Percentiles rank a stretch among this genome's conserved stretches.
These are phyloP conservation scores for Solanum piurae DNA, from an alignment of 257 asterid genomes.

Conservation along the genomic window DNA sequence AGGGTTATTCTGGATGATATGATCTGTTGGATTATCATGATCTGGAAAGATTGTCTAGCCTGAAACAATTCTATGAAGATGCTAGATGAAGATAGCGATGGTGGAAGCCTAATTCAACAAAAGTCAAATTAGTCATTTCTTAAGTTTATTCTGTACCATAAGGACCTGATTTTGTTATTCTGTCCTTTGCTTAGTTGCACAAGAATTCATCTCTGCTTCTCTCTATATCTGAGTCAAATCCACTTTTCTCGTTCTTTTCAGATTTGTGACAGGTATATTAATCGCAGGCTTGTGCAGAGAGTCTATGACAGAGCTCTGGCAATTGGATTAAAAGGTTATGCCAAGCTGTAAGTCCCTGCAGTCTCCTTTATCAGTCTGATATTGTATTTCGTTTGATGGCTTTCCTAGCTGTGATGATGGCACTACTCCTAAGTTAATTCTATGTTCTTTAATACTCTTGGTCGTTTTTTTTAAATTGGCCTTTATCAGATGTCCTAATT, in stretches of 20 bases:
- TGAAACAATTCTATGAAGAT: not conserved
- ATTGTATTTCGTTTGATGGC: not conserved
- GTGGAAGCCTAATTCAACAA: not conserved
- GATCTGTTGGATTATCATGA: not conserved
- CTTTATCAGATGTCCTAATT: not conserved
- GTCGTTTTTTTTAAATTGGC: not conserved
- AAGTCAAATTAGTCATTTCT: not conserved
- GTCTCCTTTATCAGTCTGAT: not conserved
- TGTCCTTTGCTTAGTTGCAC: not conserved
- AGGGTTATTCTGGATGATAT: not conserved
- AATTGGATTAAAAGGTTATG: slow-evolving; percentile 68
- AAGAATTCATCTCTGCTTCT: not conserved
- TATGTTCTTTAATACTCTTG: too few species aligned
- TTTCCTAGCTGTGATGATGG: not conserved
- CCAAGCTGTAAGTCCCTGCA: slow-evolving; percentile 43
- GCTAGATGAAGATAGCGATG: not conserved
- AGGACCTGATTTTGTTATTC: not conserved
- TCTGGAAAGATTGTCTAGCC: not conserved
- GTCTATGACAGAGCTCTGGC: slow-evolving; percentile 64
- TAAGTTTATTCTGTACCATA: not conserved
- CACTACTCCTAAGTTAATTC: not conserved
- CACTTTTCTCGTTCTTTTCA: slow-evolving; percentile 13
- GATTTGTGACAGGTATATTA: slow-evolving; percentile 86
- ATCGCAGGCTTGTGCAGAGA: slow-evolving; percentile 58
- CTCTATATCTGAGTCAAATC: not conserved